Evolutionary conservation across 306 rosid species (phyloP), one percentile per base, ranked within the genome.

Genomic region (Sphenostylis stenocarpa): DNA sequence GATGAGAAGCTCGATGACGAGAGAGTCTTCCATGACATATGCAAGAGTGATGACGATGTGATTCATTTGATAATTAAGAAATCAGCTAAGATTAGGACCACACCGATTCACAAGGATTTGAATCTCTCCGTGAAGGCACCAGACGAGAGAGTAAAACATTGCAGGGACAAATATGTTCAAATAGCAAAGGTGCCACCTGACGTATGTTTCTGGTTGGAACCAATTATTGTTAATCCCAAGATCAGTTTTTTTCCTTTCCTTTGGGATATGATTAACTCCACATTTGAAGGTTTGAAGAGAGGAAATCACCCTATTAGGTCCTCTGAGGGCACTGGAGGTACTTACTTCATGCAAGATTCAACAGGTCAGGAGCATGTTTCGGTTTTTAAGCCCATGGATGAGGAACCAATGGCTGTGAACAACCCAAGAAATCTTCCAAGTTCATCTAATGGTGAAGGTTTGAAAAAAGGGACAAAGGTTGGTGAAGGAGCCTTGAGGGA

Each of bases 331-430:
- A 91, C 88, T 0, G 98, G 98, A 58, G 98, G 98, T 74, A 89
- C 92, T 11, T 93, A 93, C 85, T 86, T 93, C 60, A 87, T 93
- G 96, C 89, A 78, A 45, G 85, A 89, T 70, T 81, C 91, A 48
- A 75, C 78, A 7, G 97, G 94, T 49, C 55, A 83, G 29, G 84
- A 85, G 76, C 62, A 87, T 70, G 85, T 86, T 68, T 87, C 97
- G 6, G 96, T 93, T 41, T 93, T 93, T 70, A 93, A 93, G 90
- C 97, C 98, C 1, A 82, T 86, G 78, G 98, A 93, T 73, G 98
- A 91, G 84, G 97, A 93, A 85, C 97, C 97, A 49, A 93, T 90
- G 98, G 97, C 98, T 36, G 76, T 69, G 70, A 87, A 91, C 86
- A 93, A 93, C 78, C 98, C 98, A 0, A 74, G 91, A 51, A 92